These are phyloP conservation scores for Phlegmacium glaucopus DNA, from an alignment of 768 basidiomycete genomes.

Conservation along the genomic window DNA sequence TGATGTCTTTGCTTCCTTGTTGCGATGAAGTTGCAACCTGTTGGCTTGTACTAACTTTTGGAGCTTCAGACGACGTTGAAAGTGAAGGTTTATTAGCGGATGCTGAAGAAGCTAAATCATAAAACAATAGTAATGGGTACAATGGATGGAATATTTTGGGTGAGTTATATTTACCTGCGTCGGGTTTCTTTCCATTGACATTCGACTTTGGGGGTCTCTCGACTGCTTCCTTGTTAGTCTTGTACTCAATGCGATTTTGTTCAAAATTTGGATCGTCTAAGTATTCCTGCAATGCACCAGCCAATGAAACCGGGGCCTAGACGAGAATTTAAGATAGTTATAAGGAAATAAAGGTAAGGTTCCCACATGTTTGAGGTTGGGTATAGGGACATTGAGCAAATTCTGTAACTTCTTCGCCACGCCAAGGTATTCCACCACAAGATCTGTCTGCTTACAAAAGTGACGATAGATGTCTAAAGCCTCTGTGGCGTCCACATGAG, in stretches of 20 bases:
- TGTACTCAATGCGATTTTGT: constrained; percentile 91
- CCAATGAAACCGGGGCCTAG: constrained; percentile 96
- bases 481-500: constrained; percentile 82
- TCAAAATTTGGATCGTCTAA: constrained; percentile 96
- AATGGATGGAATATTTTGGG: not conserved
- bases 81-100: not conserved
- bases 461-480: constrained; percentile 87
- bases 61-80: constrained; percentile 5
- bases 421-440: constrained; percentile 87
- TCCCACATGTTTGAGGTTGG: constrained; percentile 86
- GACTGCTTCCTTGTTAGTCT: constrained; percentile 65
- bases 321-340: not conserved
- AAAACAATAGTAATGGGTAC: not conserved
- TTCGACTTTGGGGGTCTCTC: constrained; percentile 34
- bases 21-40: constrained; percentile 14
- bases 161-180: constrained; percentile 26
- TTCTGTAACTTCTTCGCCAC: constrained; percentile 93
- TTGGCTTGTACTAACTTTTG: constrained; percentile 9
- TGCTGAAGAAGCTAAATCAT: not conserved
- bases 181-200: constrained; percentile 21
- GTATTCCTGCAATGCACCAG: constrained; percentile 91
- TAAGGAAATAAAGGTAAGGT: not conserved
- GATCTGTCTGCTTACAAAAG: constrained; percentile 92
- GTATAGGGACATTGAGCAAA: constrained; percentile 89
- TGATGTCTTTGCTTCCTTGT: constrained; percentile 45